Evolutionary conservation across 1,284 basidiomycete genomes (phyloP), one percentile per base, ranked within the genome.

Genomic region (Cystobasidium sp.): DNA sequence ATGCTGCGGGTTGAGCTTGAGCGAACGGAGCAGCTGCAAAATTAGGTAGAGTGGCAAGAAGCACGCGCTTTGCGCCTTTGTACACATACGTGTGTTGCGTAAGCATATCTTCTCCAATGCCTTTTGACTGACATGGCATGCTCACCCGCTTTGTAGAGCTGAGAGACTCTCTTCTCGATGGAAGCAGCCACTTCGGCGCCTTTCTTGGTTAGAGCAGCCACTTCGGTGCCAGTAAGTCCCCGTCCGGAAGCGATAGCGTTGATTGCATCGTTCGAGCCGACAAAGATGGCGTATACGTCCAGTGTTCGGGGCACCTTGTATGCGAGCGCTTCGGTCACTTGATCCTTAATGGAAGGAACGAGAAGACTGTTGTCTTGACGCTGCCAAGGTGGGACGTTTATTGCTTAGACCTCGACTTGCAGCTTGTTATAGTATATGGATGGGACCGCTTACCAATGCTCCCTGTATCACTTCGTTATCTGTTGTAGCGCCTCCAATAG

Each of bases 401-500:
- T 16, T 51, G 3, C 47, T 55, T 12, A 22, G 22, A 12, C 3
- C 22, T 12, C 53, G 22, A n/a, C 24, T 16, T 14, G 31, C 20
- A 14, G 39, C 10, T 22, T 61, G 39, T 56, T 18, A 56, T 22
- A 14, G 51, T 1, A 53, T 51, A 51, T 31, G n/a, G n/a, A 31
- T 31, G 31, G 31, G 31, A 31, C 41, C 18, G 3, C 53, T 58
- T 39, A 61, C 68, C 44, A 59, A 16, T 55, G 18, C 56, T 18
- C 68, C 68, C 16, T 59, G 59, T 18, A 71, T 46, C 9, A 64
- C 44, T 22, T 56, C 58, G 51, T 71, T 71, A 22, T 64, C 62
- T 6, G 69, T 51, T 8, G 69, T 71, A 14, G 69, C 69, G 20
- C 69, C 69, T 41, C 69, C 69, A 12, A 47, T 46, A 20, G 69